Evolutionary conservation across 768 basidiomycete species (phyloP).

Genomic region (Astraeus odoratus): DNA sequence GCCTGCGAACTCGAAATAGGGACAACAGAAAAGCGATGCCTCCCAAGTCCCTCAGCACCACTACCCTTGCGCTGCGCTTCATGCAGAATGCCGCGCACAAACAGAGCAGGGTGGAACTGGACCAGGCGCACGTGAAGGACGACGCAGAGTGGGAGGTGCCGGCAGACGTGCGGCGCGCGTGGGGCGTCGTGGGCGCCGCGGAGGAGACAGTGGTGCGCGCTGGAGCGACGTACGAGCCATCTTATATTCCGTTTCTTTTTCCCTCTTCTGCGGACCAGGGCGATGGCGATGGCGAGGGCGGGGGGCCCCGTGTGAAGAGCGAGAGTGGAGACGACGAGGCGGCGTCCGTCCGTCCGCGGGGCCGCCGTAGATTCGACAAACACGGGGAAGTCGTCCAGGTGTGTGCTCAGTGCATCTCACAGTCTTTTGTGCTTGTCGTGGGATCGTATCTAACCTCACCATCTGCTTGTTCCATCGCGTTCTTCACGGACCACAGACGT

Average conservation of each 20-base stretch:
- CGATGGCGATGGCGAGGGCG: constrained; percentile 9
- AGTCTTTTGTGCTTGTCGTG: no score
- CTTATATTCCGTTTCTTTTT: constrained; percentile 63
- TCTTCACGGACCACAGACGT: not conserved
- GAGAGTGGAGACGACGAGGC: constrained; percentile 4
- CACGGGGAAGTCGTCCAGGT: constrained; percentile 39
- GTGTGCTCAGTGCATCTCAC: constrained; percentile 9
- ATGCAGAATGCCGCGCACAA: constrained; percentile 67
- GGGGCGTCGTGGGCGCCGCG: constrained; percentile 32
- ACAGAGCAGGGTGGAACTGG: constrained; percentile 40
- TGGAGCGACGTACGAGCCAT: constrained; percentile 48
- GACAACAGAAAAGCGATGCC: no score
- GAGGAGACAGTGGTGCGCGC: constrained; percentile 18
- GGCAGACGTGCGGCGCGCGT: constrained; percentile 45
- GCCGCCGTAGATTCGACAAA: constrained; percentile 47
- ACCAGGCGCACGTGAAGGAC: constrained; percentile 51
- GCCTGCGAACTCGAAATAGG: no score
- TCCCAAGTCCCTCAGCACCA: constrained; percentile 49
- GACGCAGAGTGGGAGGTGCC: constrained; percentile 62
- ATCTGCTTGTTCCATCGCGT: no score
- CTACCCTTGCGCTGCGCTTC: constrained; percentile 60
- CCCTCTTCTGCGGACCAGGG: constrained; percentile 27
- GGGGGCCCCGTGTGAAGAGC: not conserved
- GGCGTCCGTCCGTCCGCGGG: constrained; percentile 29
- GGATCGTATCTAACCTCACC: no score